Conservation (phyloP, 371 early-diverging fungal genomes). For the Mucor saturninus region DNA sequence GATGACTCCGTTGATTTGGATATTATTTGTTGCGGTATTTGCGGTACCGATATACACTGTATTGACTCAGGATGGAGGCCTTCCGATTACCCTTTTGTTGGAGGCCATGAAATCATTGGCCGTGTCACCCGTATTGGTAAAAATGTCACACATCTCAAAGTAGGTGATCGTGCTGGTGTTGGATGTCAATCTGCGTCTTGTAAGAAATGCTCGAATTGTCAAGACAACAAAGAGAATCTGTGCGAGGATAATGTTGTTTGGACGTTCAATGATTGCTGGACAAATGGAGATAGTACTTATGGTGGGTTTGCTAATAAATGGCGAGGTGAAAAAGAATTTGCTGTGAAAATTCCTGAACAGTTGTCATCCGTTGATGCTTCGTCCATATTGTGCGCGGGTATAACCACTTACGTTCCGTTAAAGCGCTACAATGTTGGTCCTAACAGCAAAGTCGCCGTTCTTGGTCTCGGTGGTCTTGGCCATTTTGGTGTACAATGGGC, state of each 20-base stretch:
- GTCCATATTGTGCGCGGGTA: conserved; percentile 55
- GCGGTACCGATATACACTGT: conserved; percentile 63
- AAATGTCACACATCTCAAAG: conserved; percentile 43
- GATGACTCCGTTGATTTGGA: conserved; percentile 58
- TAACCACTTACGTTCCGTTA: conserved; percentile 67
- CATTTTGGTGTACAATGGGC: conserved; percentile 71
- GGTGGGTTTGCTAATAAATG: conserved; percentile 70
- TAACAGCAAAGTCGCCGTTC: conserved; percentile 64
- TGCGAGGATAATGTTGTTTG: conserved; percentile 55
- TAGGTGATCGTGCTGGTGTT: conserved; percentile 74
- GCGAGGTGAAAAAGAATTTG: conserved; percentile 53
- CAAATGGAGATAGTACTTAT: conserved; percentile 59
- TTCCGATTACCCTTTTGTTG: conserved; percentile 54
- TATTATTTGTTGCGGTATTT: conserved; percentile 59
- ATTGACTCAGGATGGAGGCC: conserved; percentile 64
- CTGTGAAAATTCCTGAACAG: conserved; percentile 64
- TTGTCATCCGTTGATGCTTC: conserved; percentile 60
- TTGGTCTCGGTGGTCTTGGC: conserved; percentile 80
- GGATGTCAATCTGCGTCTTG: conserved; percentile 62
- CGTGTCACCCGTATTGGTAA: conserved; percentile 47
- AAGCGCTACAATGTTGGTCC: conserved; percentile 48
- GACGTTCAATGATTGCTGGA: conserved; percentile 62
- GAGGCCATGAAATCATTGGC: conserved; percentile 66
- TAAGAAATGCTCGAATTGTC: conserved; percentile 25
- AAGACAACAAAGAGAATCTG: conserved; percentile 28